Percentiles rank a stretch among this genome's conserved stretches.
Conservation (phyloP, 1,284 basidiomycete species). For the Volvariella volvacea region DNA sequence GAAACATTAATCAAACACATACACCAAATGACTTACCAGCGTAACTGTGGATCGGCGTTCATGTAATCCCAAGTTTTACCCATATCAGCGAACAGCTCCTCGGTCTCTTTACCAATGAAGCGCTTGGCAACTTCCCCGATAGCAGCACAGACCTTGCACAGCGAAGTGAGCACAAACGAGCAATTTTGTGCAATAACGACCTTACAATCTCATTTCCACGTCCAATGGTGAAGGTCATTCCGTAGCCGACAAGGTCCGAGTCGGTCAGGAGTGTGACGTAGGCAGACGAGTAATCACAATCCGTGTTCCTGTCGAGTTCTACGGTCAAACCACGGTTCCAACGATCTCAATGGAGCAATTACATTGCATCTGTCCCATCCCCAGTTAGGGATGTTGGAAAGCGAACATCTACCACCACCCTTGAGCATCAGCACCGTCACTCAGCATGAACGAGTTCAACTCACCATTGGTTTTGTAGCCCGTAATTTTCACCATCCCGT, state of each 20-base stretch:
- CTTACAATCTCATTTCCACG: conserved; percentile 88
- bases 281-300: conserved; percentile 93
- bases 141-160: conserved; percentile 64
- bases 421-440: background rate
- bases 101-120: conserved; percentile 80
- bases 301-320: conserved; percentile 71
- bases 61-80: conserved; percentile 78
- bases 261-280: conserved; percentile 79
- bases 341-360: conserved; percentile 7
- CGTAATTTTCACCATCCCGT: conserved; percentile 15
- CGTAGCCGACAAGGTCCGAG: conserved; percentile 72
- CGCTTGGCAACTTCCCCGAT: conserved; percentile 75
- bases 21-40: conserved; percentile 59
- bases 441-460: background rate
- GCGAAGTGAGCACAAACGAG: background rate
- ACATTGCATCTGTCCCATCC: conserved; percentile 88
- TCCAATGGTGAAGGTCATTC: conserved; percentile 98
- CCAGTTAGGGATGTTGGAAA: conserved; percentile 82
- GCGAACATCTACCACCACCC: conserved; percentile 55
- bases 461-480: conserved; percentile 22
- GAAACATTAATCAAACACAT: background rate
- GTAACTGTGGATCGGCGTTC: conserved; percentile 80
- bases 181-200: conserved; percentile 2
- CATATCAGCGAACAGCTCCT: conserved; percentile 85
- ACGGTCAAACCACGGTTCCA: background rate